These are phyloP conservation scores for Fomitopsis schrenkii DNA, from an alignment of 1,284 basidiomycete genomes.

Conservation along the genomic window DNA sequence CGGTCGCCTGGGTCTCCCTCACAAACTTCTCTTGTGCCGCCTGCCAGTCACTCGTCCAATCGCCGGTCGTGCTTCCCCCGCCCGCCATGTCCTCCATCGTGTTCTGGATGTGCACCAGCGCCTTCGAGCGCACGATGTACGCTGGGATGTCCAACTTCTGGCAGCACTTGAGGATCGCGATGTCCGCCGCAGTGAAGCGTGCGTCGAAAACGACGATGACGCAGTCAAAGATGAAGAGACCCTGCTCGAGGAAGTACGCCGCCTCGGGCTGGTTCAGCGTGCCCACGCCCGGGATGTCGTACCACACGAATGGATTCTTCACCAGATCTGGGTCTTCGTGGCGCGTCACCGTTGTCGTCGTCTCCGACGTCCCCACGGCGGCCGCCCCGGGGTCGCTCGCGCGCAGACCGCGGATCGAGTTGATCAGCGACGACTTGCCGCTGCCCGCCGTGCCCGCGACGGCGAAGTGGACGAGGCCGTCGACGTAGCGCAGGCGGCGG, in stretches of 20 bases:
- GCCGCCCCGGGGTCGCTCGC: not conserved
- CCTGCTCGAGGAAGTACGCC: conserved; percentile 5
- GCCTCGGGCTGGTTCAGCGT: not conserved
- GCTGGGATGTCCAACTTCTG: not conserved
- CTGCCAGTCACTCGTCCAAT: not conserved
- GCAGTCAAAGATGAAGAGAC: conserved; percentile 4
- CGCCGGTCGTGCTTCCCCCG: not conserved
- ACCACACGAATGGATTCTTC: conserved; percentile 4
- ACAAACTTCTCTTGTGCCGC: not conserved
- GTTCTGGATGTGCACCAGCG: conserved; percentile 3
- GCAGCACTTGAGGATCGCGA: conserved; percentile 6
- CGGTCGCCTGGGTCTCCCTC: not conserved
- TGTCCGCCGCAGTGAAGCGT: conserved; percentile 5
- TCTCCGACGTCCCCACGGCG: not conserved
- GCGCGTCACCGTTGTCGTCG: conserved; percentile 1
- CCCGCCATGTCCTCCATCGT: not conserved
- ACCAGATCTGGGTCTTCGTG: not conserved
- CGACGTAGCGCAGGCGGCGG: not conserved
- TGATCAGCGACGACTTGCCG: conserved; percentile 7
- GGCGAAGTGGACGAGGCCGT: conserved; percentile 6
- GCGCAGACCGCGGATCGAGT: conserved; percentile 3
- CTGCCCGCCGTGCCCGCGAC: conserved; percentile 3
- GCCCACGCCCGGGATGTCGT: conserved; percentile 5
- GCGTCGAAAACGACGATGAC: conserved; percentile 1
- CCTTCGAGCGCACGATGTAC: conserved; percentile 8